Evolutionary conservation across 805 yeast species (phyloP).

Genomic region (Debaryomyces tyrocola): DNA sequence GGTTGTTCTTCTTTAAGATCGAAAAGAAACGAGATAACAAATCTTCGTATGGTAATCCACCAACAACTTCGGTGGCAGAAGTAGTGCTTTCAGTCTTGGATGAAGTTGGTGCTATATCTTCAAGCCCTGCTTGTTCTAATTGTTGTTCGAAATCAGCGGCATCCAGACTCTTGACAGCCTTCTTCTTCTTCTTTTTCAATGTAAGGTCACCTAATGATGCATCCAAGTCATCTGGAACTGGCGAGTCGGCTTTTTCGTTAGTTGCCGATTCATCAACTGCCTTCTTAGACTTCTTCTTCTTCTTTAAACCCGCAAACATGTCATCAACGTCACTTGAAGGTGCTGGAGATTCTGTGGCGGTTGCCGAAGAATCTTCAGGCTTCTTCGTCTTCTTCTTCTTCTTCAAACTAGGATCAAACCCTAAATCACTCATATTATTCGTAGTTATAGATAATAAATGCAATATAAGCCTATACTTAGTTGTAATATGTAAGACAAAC

Average conservation of each 20-base stretch:
- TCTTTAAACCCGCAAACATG: slow-evolving; percentile 68
- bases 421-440: slow-evolving; percentile 47
- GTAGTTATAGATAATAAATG: not conserved
- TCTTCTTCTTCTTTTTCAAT: slow-evolving; percentile 80
- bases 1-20: slow-evolving; percentile 88
- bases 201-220: slow-evolving; percentile 40
- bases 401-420: slow-evolving; percentile 73
- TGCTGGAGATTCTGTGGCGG: slow-evolving; percentile 22
- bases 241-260: slow-evolving; percentile 20
- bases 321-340: slow-evolving; percentile 49
- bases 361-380: slow-evolving; percentile 33
- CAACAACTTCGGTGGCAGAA: slow-evolving; percentile 27
- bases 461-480: not conserved
- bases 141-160: slow-evolving; percentile 85
- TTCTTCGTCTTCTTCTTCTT: slow-evolving; percentile 71
- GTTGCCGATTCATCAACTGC: slow-evolving; percentile 20
- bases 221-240: slow-evolving; percentile 31
- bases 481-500: not conserved
- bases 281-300: slow-evolving; percentile 74
- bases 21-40: slow-evolving; percentile 83
- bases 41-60: slow-evolving; percentile 71
- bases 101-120: slow-evolving; percentile 38
- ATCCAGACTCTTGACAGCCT: slow-evolving; percentile 52
- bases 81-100: slow-evolving; percentile 21
- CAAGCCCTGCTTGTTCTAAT: slow-evolving; percentile 86